Percentiles rank a stretch among this genome's conserved stretches.
Conservation (phyloP, 2,329 filamentous ascomycete genomes). For the Botrytis medusae region DNA sequence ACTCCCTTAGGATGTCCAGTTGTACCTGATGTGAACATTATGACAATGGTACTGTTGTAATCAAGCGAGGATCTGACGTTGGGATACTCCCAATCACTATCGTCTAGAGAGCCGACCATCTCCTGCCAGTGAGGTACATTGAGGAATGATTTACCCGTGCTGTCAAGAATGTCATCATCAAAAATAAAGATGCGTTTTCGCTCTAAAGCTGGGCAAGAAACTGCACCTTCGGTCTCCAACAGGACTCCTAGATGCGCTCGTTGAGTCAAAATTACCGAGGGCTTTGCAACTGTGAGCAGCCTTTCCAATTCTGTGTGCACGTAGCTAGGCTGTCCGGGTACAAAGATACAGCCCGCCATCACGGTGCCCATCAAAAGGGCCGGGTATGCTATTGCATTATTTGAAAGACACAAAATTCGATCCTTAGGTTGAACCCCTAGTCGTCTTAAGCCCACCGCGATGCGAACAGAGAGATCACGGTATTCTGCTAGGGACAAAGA, state of each 20-base stretch:
- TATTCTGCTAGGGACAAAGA: neutral
- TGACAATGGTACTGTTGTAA: constrained; percentile 10
- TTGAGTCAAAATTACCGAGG: neutral
- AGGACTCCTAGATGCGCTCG: neutral
- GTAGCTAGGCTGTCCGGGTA: neutral
- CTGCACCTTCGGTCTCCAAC: neutral
- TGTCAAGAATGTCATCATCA: neutral
- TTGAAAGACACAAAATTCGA: neutral
- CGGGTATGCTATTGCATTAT: neutral
- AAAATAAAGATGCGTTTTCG: neutral
- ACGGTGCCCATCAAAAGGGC: neutral
- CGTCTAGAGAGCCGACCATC: neutral
- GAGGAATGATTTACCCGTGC: neutral
- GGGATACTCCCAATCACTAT: neutral
- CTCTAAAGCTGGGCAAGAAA: neutral
- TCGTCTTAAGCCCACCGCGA: neutral
- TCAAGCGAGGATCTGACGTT: neutral
- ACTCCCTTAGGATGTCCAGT: neutral
- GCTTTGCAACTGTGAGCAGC: neutral
- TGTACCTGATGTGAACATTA: constrained; percentile 6
- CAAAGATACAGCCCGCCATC: constrained; percentile 2
- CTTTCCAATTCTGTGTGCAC: neutral
- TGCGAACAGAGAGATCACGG: neutral
- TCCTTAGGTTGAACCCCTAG: neutral
- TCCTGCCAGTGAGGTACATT: constrained; percentile 6